These are phyloP conservation scores for Letharia lupina DNA, from an alignment of 495 filamentous ascomycete genomes.

Conservation along the genomic window DNA sequence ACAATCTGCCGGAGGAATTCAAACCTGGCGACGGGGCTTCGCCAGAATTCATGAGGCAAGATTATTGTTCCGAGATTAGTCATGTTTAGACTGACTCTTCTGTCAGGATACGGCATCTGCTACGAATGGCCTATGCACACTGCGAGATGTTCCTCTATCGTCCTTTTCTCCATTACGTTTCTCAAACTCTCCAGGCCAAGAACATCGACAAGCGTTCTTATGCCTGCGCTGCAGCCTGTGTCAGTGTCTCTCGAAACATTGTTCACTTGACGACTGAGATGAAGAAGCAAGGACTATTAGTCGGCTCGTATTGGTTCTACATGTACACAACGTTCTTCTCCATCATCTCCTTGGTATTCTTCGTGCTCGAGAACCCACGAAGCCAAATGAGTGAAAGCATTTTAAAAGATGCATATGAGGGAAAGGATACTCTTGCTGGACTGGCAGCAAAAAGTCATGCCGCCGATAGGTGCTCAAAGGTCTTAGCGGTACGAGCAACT, in stretches of 20 bases:
- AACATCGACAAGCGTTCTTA: slow-evolving; percentile 79
- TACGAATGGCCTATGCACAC: slow-evolving; percentile 81
- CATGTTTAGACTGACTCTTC: slow-evolving; percentile 21
- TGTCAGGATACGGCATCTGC: slow-evolving; percentile 71
- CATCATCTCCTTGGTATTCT: slow-evolving; percentile 83
- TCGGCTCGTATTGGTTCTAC: slow-evolving; percentile 92
- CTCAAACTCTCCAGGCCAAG: slow-evolving; percentile 56
- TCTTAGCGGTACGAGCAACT: slow-evolving; percentile 52
- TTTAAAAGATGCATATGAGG: slow-evolving; percentile 72
- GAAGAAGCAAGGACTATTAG: slow-evolving; percentile 70
- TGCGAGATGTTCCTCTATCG: slow-evolving; percentile 93
- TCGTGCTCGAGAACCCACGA: slow-evolving; percentile 80
- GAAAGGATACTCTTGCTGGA: slow-evolving; percentile 67
- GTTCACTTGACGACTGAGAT: slow-evolving; percentile 87
- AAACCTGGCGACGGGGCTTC: slow-evolving; percentile 67
- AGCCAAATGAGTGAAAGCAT: slow-evolving; percentile 64
- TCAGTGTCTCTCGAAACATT: slow-evolving; percentile 88
- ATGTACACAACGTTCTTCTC: slow-evolving; percentile 96
- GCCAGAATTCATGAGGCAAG: slow-evolving; percentile 67
- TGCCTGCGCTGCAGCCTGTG: slow-evolving; percentile 84
- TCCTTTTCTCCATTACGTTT: slow-evolving; percentile 91
- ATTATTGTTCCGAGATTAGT: slow-evolving; percentile 9
- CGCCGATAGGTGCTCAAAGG: slow-evolving; percentile 72
- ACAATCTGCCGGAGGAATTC: slow-evolving; percentile 63
- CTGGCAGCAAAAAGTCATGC: slow-evolving; percentile 79